A percentile compares a stretch with the other conserved stretches of the same genome.
Conservation (phyloP, 768 basidiomycete species). For the Lactarius sp. region DNA sequence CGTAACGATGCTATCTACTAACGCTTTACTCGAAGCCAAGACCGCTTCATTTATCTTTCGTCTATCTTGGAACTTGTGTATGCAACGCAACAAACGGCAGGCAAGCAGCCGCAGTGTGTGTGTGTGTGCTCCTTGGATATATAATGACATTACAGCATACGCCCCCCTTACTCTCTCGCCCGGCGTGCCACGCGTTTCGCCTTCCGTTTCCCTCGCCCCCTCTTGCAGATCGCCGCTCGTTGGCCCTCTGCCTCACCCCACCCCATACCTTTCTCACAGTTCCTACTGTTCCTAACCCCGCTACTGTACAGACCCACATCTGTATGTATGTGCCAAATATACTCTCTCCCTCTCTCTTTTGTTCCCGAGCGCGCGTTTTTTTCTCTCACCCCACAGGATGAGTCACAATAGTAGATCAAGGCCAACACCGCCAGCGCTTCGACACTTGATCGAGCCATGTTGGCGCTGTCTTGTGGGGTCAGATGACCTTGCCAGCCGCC, state of each 20-base stretch:
- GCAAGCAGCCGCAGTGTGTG: neutral
- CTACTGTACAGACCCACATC: slow-evolving; percentile 16
- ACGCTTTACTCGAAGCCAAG: slow-evolving; percentile 10
- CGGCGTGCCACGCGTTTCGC: neutral
- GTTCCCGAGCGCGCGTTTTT: neutral
- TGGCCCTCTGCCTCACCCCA: neutral
- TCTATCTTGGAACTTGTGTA: slow-evolving; percentile 1
- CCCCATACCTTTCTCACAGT: neutral
- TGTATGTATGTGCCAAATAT: slow-evolving; percentile 20
- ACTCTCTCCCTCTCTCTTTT: neutral
- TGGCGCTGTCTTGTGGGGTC: neutral
- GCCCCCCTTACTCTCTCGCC: neutral
- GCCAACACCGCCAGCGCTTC: too few relatives aligned
- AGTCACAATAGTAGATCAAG: neutral
- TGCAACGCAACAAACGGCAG: slow-evolving; percentile 9
- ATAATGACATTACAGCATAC: neutral
- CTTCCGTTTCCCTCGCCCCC: neutral
- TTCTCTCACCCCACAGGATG: neutral
- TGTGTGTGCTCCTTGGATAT: neutral
- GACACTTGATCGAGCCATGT: neutral
- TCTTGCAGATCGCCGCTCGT: neutral
- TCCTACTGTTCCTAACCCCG: neutral
- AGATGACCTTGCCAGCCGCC: neutral
- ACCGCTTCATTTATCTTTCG: slow-evolving; percentile 3
- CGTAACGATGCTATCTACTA: slow-evolving; percentile 12